Percentiles rank a stretch among this genome's conserved stretches.
Evolutionary conservation across 2,329 filamentous ascomycete species (phyloP).

Genomic region (Venturia aucupariae): DNA sequence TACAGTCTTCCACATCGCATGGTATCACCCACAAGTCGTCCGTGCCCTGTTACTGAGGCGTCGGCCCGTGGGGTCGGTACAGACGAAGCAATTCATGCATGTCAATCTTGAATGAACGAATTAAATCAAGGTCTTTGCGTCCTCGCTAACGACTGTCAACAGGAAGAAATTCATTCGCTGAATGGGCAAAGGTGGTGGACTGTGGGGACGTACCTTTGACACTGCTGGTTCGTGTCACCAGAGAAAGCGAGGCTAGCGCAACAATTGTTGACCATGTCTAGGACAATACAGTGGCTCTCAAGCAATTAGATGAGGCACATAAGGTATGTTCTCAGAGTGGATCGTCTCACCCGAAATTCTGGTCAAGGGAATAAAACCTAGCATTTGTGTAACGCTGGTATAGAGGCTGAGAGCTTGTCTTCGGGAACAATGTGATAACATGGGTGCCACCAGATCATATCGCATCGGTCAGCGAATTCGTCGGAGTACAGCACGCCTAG

Average conservation of each 20-base stretch:
- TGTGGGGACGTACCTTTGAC: conserved; percentile 46
- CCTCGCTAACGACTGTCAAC: neutral
- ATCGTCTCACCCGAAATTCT: neutral
- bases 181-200: conserved; percentile 45
- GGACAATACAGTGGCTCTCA: conserved; percentile 46
- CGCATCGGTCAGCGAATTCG: conserved; percentile 37
- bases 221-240: conserved; percentile 29
- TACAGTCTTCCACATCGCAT: neutral
- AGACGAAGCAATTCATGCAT: neutral
- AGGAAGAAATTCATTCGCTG: conserved; percentile 32
- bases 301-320: conserved; percentile 45
- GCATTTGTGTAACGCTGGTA: neutral
- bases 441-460: conserved; percentile 29
- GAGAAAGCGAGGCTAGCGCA: neutral
- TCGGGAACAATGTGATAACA: conserved; percentile 8
- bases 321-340: conserved; percentile 26
- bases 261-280: conserved; percentile 17
- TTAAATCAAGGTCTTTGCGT: neutral
- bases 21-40: neutral
- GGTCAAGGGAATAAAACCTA: neutral
- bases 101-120: neutral
- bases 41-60: neutral
- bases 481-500: conserved; percentile 37
- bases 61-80: neutral
- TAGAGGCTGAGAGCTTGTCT: neutral